Evolutionary conservation across 1,284 basidiomycete species (phyloP), one percentile per base, ranked within the genome.

Genomic region (Sutorius eximius): DNA sequence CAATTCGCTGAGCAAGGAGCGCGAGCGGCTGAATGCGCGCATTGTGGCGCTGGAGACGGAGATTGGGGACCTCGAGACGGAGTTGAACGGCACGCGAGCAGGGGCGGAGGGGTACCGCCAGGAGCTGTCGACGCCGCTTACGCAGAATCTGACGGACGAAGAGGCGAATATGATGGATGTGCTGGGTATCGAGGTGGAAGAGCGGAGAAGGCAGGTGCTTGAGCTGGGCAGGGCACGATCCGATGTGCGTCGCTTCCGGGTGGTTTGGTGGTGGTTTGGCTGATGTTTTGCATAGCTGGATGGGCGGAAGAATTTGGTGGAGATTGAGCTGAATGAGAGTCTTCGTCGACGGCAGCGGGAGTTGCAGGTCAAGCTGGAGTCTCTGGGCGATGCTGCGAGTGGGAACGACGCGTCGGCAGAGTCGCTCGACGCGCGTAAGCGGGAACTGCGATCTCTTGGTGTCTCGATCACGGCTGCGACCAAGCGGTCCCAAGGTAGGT

Each of bases 241-340:
- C 48, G 84, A 93, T 76, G 93, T 93, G 55, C 52, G 84, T 68
- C 9, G 27, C 54, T 45, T 29, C 7, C 6, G 24, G 41, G 20
- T 32, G 34, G 32, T 16, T n/a, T 41, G 12, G 13, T 33, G 42
- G 41, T 41, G 46, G 45, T 47, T 30, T 42, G n/a, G 4, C 42
- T 58, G 18, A 61, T 9, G 13, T 30, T 27, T 50, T 40, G 22
- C 50, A 40, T 59, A 97, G 92, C 73, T 95, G 52, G 86, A 89
- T 37, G 82, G 86, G 22, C 81, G 81, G 59, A 93, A 92, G 72
- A 91, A 87, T 65, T 75, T 87, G 13, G 75, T 98, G 22, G 93
- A 98, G 70, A 95, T 98, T 50, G 96, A 99, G 71, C 78, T 99
- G 33, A 93, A 91, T 59, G 96, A 99, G 68, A 88, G 87, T 60